Evolutionary conservation across 768 basidiomycete genomes (phyloP).

Genomic region (Tylopilus vinaceipallidus): DNA sequence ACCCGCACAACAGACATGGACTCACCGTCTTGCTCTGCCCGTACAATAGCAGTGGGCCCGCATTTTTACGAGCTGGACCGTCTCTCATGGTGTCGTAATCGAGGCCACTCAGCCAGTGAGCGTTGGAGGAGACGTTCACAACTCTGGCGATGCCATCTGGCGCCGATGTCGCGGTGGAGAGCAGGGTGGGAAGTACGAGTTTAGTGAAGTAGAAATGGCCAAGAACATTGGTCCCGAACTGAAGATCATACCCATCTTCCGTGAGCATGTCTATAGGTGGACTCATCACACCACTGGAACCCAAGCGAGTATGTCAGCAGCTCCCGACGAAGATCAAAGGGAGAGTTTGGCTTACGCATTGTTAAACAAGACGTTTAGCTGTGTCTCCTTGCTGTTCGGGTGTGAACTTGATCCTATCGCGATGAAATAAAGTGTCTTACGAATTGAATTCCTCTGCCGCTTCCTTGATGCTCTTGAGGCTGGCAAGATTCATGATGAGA

Average conservation of each 20-base stretch:
- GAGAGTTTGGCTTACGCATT: conserved; percentile 36
- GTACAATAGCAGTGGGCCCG: conserved; percentile 7
- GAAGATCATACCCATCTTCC: conserved; percentile 40
- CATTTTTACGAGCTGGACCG: conserved; percentile 17
- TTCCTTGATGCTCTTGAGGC: conserved; percentile 36
- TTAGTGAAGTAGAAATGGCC: conserved; percentile 37
- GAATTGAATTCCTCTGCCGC: conserved; percentile 41
- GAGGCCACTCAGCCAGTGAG: conserved; percentile 21
- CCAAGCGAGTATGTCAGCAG: not conserved
- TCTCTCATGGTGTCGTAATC: conserved; percentile 31
- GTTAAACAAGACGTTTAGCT: conserved; percentile 28
- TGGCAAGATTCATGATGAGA: conserved; percentile 42
- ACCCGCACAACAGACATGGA: not conserved
- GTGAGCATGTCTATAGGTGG: conserved; percentile 33
- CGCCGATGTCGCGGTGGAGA: conserved; percentile 29
- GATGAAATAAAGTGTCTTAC: conserved; percentile 15
- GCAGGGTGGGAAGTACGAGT: conserved; percentile 35
- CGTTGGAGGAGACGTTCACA: conserved; percentile 34
- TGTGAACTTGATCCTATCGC: not conserved
- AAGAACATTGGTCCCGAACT: conserved; percentile 40
- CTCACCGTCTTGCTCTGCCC: conserved; percentile 35
- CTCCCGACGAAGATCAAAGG: not conserved
- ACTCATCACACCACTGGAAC: conserved; percentile 31
- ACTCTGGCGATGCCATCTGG: conserved; percentile 35
- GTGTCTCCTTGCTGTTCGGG: conserved; percentile 16